Evolutionary conservation across 2,329 filamentous ascomycete species (phyloP), one percentile per base, ranked within the genome.

Genomic region (Neonectria neomacrospora): DNA sequence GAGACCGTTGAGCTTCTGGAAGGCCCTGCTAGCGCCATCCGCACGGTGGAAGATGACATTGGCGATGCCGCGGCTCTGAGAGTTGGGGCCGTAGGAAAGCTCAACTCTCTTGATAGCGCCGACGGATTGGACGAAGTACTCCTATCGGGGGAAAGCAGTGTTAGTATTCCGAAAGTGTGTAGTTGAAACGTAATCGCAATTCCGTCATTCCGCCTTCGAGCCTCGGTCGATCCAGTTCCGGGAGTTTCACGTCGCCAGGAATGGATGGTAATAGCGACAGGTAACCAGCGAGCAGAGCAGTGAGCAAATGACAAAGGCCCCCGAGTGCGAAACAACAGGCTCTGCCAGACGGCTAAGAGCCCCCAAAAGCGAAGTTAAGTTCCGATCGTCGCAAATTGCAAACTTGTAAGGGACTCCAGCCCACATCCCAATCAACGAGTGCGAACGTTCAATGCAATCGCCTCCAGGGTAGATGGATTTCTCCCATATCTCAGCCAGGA

Each of bases 91-190:
- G 81, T 99, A 99, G 54, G 92, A 93, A 74, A 99, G 85, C 73
- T 96, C 90, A 68, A 96, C 93, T 80, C 88, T 91, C 87, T 96
- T 97, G 81, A 98, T 92, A 68, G 91, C 88, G 72, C 94, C 95
- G 79, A 97, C 89, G 74, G 92, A 91, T 77, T 93, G 91, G 76
- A 86, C 82, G 80, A 99, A 98, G 82, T 98, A 99, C 83, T 99
- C 96, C 96, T 99, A 93, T 82, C 80, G 80, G 80, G 81, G 80
- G 79, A 64, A 84, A 83, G 80, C 76, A 78, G 83, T 80, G 90
- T 93, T 88, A 93, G 91, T 92, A 75, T 84, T 81, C 78, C 79
- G 72, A 71, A 71, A 74, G 71, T 66, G 67, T 70, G 65, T 61
- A 58, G 66, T 70, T 70, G 68, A 64, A 64, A 54, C 66, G 58